These are phyloP conservation scores for Fraxinus velutina DNA, from an alignment of 305 asterid species.

Conservation along the genomic window DNA sequence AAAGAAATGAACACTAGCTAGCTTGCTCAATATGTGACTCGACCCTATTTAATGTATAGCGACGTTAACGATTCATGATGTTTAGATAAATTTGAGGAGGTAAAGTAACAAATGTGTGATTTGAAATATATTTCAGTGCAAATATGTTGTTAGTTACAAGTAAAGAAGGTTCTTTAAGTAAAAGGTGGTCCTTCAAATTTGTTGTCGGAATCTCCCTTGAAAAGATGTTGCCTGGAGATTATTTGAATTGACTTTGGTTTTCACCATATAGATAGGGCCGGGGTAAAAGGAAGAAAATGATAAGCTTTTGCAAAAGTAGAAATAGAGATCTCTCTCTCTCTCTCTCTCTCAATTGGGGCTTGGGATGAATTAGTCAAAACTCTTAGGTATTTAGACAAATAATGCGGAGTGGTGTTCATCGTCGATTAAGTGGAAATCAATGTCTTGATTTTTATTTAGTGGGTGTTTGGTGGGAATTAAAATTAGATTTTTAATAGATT, in stretches of 20 bases:
- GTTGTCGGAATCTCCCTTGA: background rate
- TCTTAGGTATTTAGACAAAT: too few relatives aligned
- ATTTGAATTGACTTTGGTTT: background rate
- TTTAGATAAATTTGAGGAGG: background rate
- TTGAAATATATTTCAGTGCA: background rate
- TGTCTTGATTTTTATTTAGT: too few relatives aligned
- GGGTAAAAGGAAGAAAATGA: background rate
- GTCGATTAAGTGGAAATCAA: too few relatives aligned
- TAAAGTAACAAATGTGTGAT: background rate
- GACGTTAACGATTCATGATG: background rate
- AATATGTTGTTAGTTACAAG: background rate
- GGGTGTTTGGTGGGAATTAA: too few relatives aligned
- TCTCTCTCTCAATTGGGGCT: background rate
- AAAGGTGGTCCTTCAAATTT: background rate
- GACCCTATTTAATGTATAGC: background rate
- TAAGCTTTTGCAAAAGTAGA: background rate
- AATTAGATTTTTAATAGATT: too few relatives aligned
- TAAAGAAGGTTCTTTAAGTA: background rate
- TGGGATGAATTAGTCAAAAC: background rate
- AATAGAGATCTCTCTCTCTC: background rate
- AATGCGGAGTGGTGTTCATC: too few relatives aligned
- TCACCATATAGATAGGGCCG: background rate
- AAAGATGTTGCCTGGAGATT: constrained; percentile 6
- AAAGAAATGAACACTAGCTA: background rate
- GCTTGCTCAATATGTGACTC: background rate